A percentile compares a stretch with the other conserved stretches of the same genome.
These are phyloP conservation scores for Cucurbita ficifolia DNA, from an alignment of 306 rosid genomes.

Conservation along the genomic window DNA sequence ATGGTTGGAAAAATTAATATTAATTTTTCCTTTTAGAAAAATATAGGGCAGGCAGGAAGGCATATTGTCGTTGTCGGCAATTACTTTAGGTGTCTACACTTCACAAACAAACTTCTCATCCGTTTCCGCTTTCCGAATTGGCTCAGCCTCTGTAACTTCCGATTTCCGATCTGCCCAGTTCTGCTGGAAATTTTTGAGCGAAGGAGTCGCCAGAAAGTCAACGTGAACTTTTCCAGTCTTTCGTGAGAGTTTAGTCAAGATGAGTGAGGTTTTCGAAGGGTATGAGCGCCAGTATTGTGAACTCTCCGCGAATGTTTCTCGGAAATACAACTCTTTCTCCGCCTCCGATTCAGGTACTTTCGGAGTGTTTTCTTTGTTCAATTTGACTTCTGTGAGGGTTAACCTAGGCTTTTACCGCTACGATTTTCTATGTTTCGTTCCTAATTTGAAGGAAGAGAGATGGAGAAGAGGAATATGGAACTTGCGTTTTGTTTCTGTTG, in stretches of 20 bases:
- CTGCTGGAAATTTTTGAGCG: not conserved
- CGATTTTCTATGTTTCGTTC: not conserved
- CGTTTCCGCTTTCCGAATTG: not conserved
- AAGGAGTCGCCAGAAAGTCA: not conserved
- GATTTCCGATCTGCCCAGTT: not conserved
- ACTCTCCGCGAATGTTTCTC: constrained; percentile 13
- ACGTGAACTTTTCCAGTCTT: not conserved
- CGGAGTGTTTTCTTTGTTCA: not conserved
- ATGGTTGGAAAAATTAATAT: no score
- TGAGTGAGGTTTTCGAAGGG: constrained; percentile 19
- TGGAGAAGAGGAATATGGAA: not conserved
- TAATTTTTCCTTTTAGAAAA: no score
- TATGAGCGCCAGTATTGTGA: constrained; percentile 24
- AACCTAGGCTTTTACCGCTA: not conserved
- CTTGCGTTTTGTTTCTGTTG: not conserved
- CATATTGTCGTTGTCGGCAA: not conserved
- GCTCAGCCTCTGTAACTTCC: not conserved
- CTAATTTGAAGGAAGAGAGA: not conserved
- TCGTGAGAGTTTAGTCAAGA: not conserved
- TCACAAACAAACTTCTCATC: not conserved
- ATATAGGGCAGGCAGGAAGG: no score
- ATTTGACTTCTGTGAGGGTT: not conserved
- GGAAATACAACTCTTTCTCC: constrained; percentile 7
- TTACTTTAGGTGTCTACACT: not conserved
- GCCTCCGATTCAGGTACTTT: constrained; percentile 12